Evolutionary conservation across 2,329 filamentous ascomycete species (phyloP).

Genomic region (Fusarium sp.): DNA sequence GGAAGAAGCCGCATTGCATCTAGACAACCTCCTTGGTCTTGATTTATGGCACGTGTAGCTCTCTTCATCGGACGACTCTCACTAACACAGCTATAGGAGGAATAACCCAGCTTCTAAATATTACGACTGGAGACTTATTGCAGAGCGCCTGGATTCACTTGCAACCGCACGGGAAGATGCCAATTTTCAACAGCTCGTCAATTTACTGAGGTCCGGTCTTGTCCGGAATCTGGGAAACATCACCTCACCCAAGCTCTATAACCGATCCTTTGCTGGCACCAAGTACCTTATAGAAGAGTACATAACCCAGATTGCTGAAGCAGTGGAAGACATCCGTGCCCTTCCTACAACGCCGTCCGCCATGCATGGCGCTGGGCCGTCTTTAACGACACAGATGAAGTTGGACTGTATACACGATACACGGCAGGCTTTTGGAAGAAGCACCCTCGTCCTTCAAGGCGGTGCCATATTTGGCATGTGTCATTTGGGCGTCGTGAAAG

Average conservation of each 20-base stretch:
- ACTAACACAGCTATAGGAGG: constrained; percentile 67
- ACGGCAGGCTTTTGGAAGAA: constrained; percentile 87
- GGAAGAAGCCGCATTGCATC: constrained; percentile 83
- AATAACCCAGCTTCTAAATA: constrained; percentile 82
- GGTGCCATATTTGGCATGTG: constrained; percentile 93
- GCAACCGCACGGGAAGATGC: constrained; percentile 75
- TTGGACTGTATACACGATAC: constrained; percentile 89
- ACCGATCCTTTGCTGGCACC: constrained; percentile 86
- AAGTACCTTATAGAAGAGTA: constrained; percentile 94
- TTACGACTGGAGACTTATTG: constrained; percentile 89
- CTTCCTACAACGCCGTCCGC: constrained; percentile 68
- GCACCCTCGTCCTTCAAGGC: constrained; percentile 86
- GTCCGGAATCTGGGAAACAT: constrained; percentile 94
- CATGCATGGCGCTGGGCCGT: constrained; percentile 52
- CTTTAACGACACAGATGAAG: constrained; percentile 79
- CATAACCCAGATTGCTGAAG: constrained; percentile 83
- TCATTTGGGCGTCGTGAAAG: constrained; percentile 91
- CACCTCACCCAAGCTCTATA: constrained; percentile 83
- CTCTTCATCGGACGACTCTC: constrained; percentile 19
- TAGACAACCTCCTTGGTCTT: constrained; percentile 85
- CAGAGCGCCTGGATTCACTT: constrained; percentile 78
- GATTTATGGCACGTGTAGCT: constrained; percentile 74
- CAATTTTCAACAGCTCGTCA: constrained; percentile 80
- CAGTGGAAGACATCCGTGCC: constrained; percentile 79
- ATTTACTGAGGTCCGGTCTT: constrained; percentile 81